Conservation (phyloP, 2,329 filamentous ascomycete genomes). For the Epicoccum nigrum region DNA sequence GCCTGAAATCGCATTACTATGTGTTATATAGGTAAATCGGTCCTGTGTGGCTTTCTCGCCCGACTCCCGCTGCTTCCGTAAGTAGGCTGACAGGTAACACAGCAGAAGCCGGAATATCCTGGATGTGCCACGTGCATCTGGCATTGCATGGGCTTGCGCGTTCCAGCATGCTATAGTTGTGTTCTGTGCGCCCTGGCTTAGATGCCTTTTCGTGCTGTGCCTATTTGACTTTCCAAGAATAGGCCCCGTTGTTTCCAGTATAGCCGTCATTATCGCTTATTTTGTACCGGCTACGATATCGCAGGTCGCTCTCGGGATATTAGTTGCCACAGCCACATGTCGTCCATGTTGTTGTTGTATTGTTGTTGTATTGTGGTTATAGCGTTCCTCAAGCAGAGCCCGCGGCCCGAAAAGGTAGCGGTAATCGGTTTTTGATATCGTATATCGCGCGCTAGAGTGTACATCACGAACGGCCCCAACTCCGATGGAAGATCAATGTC, state of each 20-base stretch:
- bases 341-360: too few relatives aligned
- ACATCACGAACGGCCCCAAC: background rate
- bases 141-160: background rate
- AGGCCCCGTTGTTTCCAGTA: background rate
- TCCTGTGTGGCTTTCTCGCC: background rate
- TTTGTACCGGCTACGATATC: background rate
- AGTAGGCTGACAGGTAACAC: slow-evolving; percentile 2
- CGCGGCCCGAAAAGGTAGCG: slow-evolving; percentile 4
- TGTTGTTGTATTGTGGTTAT: background rate
- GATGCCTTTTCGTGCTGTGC: background rate
- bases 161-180: background rate
- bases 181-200: background rate
- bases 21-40: slow-evolving; percentile 6
- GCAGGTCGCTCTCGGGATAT: background rate
- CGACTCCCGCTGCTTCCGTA: background rate
- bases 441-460: background rate
- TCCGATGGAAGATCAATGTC: background rate
- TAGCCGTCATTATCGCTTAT: background rate
- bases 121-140: background rate
- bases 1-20: background rate
- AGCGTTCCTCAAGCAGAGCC: background rate
- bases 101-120: background rate
- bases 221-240: background rate
- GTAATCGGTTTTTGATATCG: slow-evolving; percentile 6
- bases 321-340: background rate